These are phyloP conservation scores for Isabelozyma gotoi DNA, from an alignment of 805 yeast genomes.

Conservation along the genomic window DNA sequence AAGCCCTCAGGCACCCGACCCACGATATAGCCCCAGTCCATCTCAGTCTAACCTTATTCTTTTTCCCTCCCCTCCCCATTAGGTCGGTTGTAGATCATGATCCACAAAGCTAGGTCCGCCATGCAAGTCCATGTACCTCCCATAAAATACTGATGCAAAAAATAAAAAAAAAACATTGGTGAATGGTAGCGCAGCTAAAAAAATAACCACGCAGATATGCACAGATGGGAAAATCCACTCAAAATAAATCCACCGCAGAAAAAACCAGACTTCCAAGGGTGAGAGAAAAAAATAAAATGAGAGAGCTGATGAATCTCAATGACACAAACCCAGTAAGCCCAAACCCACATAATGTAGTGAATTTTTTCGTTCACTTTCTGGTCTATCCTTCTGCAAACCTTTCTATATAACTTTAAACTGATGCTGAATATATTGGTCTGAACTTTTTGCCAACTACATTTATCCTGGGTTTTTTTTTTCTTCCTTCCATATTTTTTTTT, in stretches of 20 bases:
- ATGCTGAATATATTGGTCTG: neutral
- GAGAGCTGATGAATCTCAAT: neutral
- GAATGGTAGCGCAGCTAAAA: neutral
- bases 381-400: neutral
- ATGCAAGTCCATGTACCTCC: neutral
- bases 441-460: neutral
- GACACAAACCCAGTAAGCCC: neutral
- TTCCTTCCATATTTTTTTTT: neutral
- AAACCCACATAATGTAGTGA: neutral
- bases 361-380: no score
- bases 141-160: neutral
- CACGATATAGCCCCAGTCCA: no score
- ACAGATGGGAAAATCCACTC: neutral
- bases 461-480: neutral
- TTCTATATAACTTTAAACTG: neutral
- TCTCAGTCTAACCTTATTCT: neutral
- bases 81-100: neutral
- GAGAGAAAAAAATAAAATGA: neutral
- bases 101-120: neutral
- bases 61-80: neutral
- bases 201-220: neutral
- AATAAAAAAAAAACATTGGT: neutral
- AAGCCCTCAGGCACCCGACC: no score
- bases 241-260: no score
- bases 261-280: neutral